These are phyloP conservation scores for Apiotrichum porosum DNA, from an alignment of 1,284 basidiomycete species.

Conservation along the genomic window DNA sequence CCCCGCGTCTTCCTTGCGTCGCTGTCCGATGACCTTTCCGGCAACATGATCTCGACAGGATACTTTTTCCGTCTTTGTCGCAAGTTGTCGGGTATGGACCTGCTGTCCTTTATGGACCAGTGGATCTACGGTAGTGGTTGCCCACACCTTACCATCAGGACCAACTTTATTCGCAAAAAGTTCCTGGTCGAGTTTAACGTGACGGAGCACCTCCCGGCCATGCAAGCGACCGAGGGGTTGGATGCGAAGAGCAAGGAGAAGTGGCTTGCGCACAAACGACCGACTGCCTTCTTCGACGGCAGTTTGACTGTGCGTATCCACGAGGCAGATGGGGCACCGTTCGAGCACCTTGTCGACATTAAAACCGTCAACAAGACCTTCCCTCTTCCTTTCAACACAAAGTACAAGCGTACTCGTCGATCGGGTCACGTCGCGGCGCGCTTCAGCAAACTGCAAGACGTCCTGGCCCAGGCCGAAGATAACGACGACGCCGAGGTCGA, in stretches of 20 bases:
- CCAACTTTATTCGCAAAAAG: slow-evolving; percentile 94
- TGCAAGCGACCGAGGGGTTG: slow-evolving; percentile 11
- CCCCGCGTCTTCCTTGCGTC: slow-evolving; percentile 94
- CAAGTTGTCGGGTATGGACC: slow-evolving; percentile 87
- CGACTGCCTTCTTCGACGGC: slow-evolving; percentile 78
- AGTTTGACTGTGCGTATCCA: slow-evolving; percentile 99
- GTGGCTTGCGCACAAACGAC: slow-evolving; percentile 64
- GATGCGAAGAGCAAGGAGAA: slow-evolving; percentile 21
- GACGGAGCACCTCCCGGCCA: slow-evolving; percentile 78
- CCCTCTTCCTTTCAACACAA: slow-evolving; percentile 99
- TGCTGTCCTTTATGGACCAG: slow-evolving; percentile 87
- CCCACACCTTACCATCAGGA: slow-evolving; percentile 81
- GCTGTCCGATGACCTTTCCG: slow-evolving; percentile 81
- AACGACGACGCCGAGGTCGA: slow-evolving; percentile 83
- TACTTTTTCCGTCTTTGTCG: slow-evolving; percentile 86
- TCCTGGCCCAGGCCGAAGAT: slow-evolving; percentile 85
- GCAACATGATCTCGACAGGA: slow-evolving; percentile 82
- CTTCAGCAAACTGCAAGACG: slow-evolving; percentile 72
- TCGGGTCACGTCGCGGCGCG: slow-evolving; percentile 69
- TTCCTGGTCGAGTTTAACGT: slow-evolving; percentile 96
- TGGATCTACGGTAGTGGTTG: slow-evolving; percentile 99
- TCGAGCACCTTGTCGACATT: slow-evolving; percentile 96
- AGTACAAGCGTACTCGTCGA: slow-evolving; percentile 93
- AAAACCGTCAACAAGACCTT: slow-evolving; percentile 80
- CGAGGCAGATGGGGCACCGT: slow-evolving; percentile 97